Evolutionary conservation across 2,329 filamentous ascomycete genomes (phyloP), one percentile per base, ranked within the genome.

Genomic region (Ceratocystiopsis minuta): DNA sequence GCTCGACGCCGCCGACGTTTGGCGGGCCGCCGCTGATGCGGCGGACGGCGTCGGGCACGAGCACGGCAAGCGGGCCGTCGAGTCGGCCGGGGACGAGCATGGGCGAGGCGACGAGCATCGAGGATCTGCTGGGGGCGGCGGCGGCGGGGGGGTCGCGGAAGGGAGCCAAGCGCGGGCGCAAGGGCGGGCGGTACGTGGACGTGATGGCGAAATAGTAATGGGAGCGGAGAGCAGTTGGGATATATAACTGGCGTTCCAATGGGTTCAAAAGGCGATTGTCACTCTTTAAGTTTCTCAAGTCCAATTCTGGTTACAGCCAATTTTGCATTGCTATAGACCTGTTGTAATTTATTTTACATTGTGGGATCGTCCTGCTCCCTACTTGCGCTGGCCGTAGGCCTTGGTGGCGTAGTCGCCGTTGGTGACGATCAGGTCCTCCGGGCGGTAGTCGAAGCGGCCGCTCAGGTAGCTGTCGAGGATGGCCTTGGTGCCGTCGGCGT

Each of bases 401-500:
- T 83, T 90, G 57, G 90, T 96, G 51, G 85, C 88, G 60, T 96
- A 98, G 61, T 93, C 83, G 54, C 90, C 90, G 52, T 73, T 66
- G 64, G 82, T 66, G 49, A 95, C 84, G 53, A 98, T 98, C 54
- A 98, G 67, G 58, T 98, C 90, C 68, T 95, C 68, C 43, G 78
- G 75, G 50, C 72, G 70, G 72, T 98, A 98, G 68, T 96, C 87
- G 58, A 83, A 65, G 58, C 76, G 78, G 54, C 87, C 87, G 51
- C 70, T 75, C 60, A 94, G 83, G 73, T 96, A 98, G 64, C 79
- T 86, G 51, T 88, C 71, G 46, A 98, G 70, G 58, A 98, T 96
- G 51, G 70, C 63, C 80, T 95, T 94, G 62, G 76, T 81, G 54
- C 86, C 86, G 50, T 78, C 69, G 55, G 86, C 84, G 59, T 94